Percentiles rank a stretch among this genome's conserved stretches.
Conservation (phyloP, 2,329 filamentous ascomycete species). For the Alternaria ventricosa region DNA sequence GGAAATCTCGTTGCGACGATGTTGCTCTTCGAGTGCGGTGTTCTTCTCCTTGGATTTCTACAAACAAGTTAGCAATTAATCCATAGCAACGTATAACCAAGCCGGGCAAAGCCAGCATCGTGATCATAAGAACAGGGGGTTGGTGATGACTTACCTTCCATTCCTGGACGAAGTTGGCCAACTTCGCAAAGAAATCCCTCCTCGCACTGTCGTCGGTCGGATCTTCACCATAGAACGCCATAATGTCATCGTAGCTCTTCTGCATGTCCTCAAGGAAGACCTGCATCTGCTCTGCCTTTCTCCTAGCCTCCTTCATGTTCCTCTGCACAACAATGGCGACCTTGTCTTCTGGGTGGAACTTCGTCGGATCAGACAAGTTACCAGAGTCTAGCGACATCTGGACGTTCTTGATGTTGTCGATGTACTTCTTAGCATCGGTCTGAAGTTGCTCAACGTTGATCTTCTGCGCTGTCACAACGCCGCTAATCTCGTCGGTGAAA, state of each 20-base stretch:
- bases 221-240: conserved; percentile 96
- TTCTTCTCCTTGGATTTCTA: conserved; percentile 94
- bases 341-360: conserved; percentile 96
- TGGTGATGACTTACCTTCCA: conserved; percentile 71
- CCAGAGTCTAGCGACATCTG: conserved; percentile 91
- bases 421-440: conserved; percentile 86
- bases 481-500: conserved; percentile 83
- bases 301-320: conserved; percentile 93
- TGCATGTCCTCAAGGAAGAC: conserved; percentile 93
- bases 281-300: conserved; percentile 95
- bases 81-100: not conserved
- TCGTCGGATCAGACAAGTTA: conserved; percentile 94
- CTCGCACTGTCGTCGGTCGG: conserved; percentile 88
- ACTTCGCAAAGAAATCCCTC: conserved; percentile 92
- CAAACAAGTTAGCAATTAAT: conserved; percentile 7
- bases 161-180: conserved; percentile 86
- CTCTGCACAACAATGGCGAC: conserved; percentile 90
- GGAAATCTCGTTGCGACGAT: conserved; percentile 84
- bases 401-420: conserved; percentile 92
- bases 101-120: not conserved
- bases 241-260: conserved; percentile 90
- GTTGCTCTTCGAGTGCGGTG: conserved; percentile 77
- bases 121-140: not conserved
- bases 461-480: conserved; percentile 81
- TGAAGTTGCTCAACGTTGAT: conserved; percentile 94